Evolutionary conservation across 495 filamentous ascomycete genomes (phyloP).

Genomic region (Aspergillus nidulans): DNA sequence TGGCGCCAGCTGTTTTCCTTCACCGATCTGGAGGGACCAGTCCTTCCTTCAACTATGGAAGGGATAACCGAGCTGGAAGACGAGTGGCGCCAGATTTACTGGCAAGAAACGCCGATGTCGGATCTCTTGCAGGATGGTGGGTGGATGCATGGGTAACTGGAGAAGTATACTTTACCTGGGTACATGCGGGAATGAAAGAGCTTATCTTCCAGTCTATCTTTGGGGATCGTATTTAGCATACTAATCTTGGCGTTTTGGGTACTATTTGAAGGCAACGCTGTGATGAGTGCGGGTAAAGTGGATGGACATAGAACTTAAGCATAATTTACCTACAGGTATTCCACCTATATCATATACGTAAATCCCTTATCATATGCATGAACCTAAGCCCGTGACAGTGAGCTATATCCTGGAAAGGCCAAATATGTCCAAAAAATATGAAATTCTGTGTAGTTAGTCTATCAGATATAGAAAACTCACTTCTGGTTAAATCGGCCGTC

Average conservation of each 20-base stretch:
- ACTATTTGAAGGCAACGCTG: neutral
- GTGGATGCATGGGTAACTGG: conserved; percentile 30
- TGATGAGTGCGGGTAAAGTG: neutral
- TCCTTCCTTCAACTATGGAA: conserved; percentile 37
- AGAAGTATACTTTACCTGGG: neutral
- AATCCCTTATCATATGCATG: too few species aligned
- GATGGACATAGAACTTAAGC: neutral
- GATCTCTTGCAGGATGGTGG: conserved; percentile 42
- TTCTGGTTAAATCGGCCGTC: too few species aligned
- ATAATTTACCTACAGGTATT: neutral
- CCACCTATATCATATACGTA: too few species aligned
- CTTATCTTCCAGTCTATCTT: too few species aligned
- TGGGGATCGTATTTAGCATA: neutral
- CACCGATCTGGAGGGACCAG: conserved; percentile 36
- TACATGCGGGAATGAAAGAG: too few species aligned
- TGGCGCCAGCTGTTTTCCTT: conserved; percentile 47
- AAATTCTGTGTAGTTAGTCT: too few species aligned
- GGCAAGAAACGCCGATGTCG: conserved; percentile 44
- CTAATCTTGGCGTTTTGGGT: neutral
- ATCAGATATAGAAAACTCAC: too few species aligned
- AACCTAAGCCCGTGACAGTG: too few species aligned
- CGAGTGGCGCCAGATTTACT: conserved; percentile 47
- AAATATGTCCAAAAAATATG: too few species aligned
- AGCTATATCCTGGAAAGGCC: too few species aligned
- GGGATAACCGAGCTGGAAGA: conserved; percentile 42